Evolutionary conservation across 2,329 filamentous ascomycete genomes (phyloP).

Genomic region (Aspergillus sp.): DNA sequence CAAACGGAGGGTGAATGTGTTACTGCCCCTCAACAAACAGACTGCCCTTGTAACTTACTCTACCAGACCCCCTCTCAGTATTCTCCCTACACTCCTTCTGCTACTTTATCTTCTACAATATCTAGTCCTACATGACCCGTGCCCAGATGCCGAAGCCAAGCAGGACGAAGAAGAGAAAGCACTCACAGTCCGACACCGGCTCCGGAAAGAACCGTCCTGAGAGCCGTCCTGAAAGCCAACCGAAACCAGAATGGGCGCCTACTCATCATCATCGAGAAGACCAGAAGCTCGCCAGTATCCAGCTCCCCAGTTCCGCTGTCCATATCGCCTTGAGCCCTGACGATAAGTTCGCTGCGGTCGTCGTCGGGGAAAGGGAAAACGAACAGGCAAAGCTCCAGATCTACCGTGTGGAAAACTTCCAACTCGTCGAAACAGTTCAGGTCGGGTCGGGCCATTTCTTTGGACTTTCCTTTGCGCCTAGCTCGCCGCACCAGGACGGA

Average conservation of each 20-base stretch:
- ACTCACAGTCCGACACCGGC: not conserved
- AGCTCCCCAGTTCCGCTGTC: not conserved
- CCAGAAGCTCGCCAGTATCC: not conserved
- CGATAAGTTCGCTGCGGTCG: not conserved
- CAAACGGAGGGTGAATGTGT: too few relatives aligned
- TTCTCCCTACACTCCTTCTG: too few relatives aligned
- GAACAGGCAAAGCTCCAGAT: not conserved
- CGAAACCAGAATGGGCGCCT: not conserved
- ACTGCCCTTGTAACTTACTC: too few relatives aligned
- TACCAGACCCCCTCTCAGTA: too few relatives aligned
- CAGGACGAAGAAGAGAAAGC: not conserved
- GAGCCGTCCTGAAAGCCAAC: not conserved
- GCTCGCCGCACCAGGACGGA: not conserved
- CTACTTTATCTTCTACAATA: too few relatives aligned
- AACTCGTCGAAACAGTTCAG: not conserved
- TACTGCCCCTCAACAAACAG: too few relatives aligned
- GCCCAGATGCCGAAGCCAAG: not conserved
- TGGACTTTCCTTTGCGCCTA: not conserved
- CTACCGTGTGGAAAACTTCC: fast-evolving
- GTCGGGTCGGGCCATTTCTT: not conserved
- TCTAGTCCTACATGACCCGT: too few relatives aligned
- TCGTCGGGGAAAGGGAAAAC: not conserved
- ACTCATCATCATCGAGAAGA: not conserved
- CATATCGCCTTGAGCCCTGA: not conserved
- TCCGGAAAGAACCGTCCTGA: not conserved